Percentiles rank a stretch among this genome's conserved stretches.
Evolutionary conservation across 1,284 basidiomycete species (phyloP).

Genomic region (Irpex sp.): DNA sequence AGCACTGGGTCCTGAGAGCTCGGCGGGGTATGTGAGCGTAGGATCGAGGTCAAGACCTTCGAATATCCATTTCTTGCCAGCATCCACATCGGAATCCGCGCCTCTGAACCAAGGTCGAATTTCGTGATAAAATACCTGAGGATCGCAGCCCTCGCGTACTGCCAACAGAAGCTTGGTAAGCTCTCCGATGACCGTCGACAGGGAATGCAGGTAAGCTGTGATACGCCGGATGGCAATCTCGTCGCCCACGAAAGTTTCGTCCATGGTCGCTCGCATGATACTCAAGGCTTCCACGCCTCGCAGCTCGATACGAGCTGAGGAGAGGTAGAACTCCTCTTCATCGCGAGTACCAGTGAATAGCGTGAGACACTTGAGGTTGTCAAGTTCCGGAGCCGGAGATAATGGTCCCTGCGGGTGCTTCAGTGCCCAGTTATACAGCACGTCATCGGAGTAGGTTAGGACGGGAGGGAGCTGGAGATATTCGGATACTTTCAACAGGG

Average conservation of each 20-base stretch:
- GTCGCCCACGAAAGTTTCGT: conserved; percentile 91
- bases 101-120: conserved; percentile 95
- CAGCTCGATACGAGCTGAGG: conserved; percentile 88
- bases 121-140: conserved; percentile 78
- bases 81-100: conserved; percentile 61
- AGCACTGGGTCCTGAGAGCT: conserved; percentile 86
- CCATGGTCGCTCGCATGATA: conserved; percentile 86
- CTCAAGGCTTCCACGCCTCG: conserved; percentile 84
- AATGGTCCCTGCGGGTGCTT: conserved; percentile 26
- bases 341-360: conserved; percentile 83
- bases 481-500: conserved; percentile 72
- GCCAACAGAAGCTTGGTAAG: conserved; percentile 58
- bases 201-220: conserved; percentile 63
- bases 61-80: conserved; percentile 71
- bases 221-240: conserved; percentile 72
- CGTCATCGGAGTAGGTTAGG: conserved; percentile 91
- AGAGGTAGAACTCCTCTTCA: conserved; percentile 88
- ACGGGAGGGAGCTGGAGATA: conserved; percentile 86
- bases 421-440: conserved; percentile 87
- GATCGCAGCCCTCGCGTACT: conserved; percentile 75
- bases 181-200: conserved; percentile 67
- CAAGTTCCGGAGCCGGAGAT: conserved; percentile 33
- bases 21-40: conserved; percentile 46
- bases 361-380: conserved; percentile 62
- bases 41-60: conserved; percentile 65